Evolutionary conservation across 1,139 yeast species (phyloP).

Genomic region (Pichia sp.): DNA sequence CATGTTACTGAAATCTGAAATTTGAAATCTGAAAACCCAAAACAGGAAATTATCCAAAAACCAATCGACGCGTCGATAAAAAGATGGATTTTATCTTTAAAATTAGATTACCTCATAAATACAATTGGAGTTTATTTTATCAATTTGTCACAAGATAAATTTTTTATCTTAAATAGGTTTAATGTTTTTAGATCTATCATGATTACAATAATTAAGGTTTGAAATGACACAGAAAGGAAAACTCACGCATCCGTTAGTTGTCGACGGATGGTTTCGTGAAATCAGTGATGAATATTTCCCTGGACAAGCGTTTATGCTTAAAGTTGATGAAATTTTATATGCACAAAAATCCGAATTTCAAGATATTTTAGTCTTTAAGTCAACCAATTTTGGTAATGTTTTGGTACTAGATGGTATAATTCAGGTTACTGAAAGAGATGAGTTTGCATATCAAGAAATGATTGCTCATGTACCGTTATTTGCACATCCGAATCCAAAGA

Average conservation of each 20-base stretch:
- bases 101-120: no score
- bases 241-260: slow-evolving; percentile 26
- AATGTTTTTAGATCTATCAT: neutral
- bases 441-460: slow-evolving; percentile 93
- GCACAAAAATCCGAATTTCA: slow-evolving; percentile 80
- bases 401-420: slow-evolving; percentile 85
- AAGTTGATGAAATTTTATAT: slow-evolving; percentile 75
- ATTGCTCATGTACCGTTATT: slow-evolving; percentile 83
- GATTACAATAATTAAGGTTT: neutral
- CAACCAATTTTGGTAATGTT: slow-evolving; percentile 85
- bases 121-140: no score
- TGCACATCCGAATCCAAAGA: slow-evolving; percentile 87
- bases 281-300: slow-evolving; percentile 81
- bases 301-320: slow-evolving; percentile 89
- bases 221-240: slow-evolving; percentile 1
- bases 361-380: slow-evolving; percentile 82
- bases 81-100: no score
- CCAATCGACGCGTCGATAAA: no score
- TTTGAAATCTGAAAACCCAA: neutral
- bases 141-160: no score
- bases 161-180: no score
- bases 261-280: slow-evolving; percentile 91
- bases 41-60: no score
- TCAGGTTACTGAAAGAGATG: slow-evolving; percentile 92
- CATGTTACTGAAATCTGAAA: no score